Evolutionary conservation across 176 grass and related monocot genomes (phyloP).

Genomic region (Raddia guianensis): DNA sequence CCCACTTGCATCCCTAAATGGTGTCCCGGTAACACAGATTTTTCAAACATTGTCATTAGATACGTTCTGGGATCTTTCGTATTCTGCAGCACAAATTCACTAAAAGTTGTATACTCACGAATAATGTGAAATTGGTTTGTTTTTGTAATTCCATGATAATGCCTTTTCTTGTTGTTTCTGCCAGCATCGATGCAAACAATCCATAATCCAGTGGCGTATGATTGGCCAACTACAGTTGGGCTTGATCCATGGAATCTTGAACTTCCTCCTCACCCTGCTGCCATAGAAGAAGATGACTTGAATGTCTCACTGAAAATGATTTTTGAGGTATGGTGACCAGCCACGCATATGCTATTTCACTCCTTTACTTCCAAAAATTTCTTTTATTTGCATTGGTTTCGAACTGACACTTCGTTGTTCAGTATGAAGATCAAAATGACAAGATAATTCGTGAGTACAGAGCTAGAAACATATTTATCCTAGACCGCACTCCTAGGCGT

Average conservation of each 20-base stretch:
- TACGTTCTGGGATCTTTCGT: too few species aligned
- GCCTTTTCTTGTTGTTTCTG: not conserved
- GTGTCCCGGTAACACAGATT: too few species aligned
- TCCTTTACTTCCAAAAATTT: not conserved
- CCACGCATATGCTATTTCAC: not conserved
- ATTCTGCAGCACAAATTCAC: too few species aligned
- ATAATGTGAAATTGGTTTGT: not conserved
- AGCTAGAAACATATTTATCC: not conserved
- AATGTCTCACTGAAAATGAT: not conserved
- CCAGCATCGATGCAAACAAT: not conserved
- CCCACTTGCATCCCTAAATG: too few species aligned
- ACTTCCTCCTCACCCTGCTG: not conserved
- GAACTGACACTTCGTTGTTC: slow-evolving; percentile 5
- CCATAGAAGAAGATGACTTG: too few species aligned
- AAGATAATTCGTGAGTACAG: not conserved
- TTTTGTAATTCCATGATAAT: not conserved
- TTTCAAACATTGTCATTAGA: too few species aligned
- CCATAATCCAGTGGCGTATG: too few species aligned
- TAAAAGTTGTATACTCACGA: not conserved
- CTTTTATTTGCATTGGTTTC: not conserved
- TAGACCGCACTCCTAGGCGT: slow-evolving; percentile 25
- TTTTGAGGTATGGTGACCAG: slow-evolving; percentile 8
- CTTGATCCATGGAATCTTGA: slow-evolving; percentile 38
- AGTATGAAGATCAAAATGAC: not conserved
- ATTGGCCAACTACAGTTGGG: not conserved